Evolutionary conservation across 2,329 filamentous ascomycete genomes (phyloP).

Genomic region (Chaetomium globosum): DNA sequence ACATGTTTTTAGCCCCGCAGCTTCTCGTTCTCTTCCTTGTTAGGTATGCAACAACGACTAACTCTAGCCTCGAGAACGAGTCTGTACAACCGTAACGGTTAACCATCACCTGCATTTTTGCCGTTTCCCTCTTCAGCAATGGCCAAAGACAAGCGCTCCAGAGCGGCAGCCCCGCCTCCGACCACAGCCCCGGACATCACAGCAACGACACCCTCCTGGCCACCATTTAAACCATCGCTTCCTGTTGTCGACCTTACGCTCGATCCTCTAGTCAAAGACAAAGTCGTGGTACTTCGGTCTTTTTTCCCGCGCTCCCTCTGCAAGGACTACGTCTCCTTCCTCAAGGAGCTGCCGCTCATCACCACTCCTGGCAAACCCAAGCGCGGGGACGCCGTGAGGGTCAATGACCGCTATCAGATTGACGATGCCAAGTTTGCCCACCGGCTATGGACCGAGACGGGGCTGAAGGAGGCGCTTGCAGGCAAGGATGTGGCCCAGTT

Average conservation of each 20-base stretch:
- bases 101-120: neutral
- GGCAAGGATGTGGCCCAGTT: constrained; percentile 45
- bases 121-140: constrained; percentile 21
- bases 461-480: constrained; percentile 64
- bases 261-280: constrained; percentile 57
- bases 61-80: neutral
- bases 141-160: constrained; percentile 36
- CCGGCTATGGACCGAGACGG: constrained; percentile 75
- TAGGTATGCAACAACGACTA: neutral
- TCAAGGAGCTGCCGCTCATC: constrained; percentile 67
- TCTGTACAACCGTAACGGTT: neutral
- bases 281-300: constrained; percentile 72
- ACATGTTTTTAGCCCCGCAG: neutral
- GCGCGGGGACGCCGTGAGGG: constrained; percentile 76
- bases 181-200: neutral
- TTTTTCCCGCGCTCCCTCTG: constrained; percentile 77
- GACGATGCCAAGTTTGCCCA: constrained; percentile 74
- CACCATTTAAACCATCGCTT: constrained; percentile 65
- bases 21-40: neutral
- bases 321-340: constrained; percentile 73
- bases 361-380: constrained; percentile 81
- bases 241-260: constrained; percentile 66
- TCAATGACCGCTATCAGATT: constrained; percentile 88
- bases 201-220: constrained; percentile 20
- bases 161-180: constrained; percentile 11